A percentile compares a stretch with the other conserved stretches of the same genome.
phyloP scores from a whole-genome alignment of 805 yeast species.

The Myxozyma monticola region DNA sequence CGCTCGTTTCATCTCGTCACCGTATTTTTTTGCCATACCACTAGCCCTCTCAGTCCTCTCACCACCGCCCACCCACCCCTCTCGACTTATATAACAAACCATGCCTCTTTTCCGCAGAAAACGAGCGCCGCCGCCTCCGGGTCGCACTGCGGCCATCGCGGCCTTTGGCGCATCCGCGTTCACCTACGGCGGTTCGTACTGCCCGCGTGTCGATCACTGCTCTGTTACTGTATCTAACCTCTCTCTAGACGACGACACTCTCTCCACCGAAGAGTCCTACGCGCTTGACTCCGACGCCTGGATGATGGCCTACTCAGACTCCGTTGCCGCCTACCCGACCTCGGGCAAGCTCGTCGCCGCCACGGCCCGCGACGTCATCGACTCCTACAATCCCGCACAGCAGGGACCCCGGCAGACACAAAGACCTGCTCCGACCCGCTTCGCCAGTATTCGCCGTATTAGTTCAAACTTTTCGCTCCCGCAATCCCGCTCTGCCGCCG shows the following conservation, averaged over 20 bases:
- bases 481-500: conserved; percentile 8
- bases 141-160: conserved; percentile 22
- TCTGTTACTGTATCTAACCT: background rate
- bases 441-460: conserved; percentile 9
- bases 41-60: no score
- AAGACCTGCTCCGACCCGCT: background rate
- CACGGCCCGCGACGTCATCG: conserved; percentile 20
- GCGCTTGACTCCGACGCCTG: conserved; percentile 26
- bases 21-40: no score
- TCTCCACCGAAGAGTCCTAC: conserved; percentile 26
- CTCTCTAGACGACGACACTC: conserved; percentile 20
- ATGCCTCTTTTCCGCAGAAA: conserved; percentile 16
- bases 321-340: conserved; percentile 16
- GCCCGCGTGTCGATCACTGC: background rate
- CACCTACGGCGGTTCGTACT: conserved; percentile 4
- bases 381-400: conserved; percentile 18
- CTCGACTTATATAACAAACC: no score
- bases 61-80: no score
- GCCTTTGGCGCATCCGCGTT: conserved; percentile 22
- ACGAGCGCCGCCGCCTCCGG: conserved; percentile 3
- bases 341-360: conserved; percentile 13
- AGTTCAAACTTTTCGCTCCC: conserved; percentile 15
- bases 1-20: no score
- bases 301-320: conserved; percentile 19
- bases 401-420: background rate